These are phyloP conservation scores for Schizophyllum commune DNA, from an alignment of 1,284 basidiomycete genomes.

Conservation along the genomic window DNA sequence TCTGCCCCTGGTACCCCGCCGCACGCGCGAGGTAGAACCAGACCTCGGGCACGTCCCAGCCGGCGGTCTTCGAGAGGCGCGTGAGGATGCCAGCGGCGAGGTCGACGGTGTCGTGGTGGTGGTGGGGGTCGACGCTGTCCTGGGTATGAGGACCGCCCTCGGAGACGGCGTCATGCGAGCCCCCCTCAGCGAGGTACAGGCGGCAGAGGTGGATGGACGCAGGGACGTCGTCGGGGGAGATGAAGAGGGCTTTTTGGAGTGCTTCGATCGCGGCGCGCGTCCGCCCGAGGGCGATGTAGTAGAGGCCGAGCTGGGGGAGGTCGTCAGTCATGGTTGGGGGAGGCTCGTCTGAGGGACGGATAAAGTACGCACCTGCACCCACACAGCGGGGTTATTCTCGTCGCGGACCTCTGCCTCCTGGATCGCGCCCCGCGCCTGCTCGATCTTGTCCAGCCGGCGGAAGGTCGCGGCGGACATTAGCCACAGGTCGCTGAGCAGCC, in stretches of 20 bases:
- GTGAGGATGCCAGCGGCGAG: conserved; percentile 64
- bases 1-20: conserved; percentile 65
- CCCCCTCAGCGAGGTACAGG: conserved; percentile 52
- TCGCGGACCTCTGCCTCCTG: conserved; percentile 93
- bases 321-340: not conserved
- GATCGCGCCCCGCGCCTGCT: conserved; percentile 85
- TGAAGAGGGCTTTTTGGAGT: conserved; percentile 78
- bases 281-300: conserved; percentile 54
- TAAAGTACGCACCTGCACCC: conserved; percentile 74
- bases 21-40: conserved; percentile 87
- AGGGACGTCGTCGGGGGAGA: conserved; percentile 68
- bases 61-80: conserved; percentile 54
- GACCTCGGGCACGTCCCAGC: conserved; percentile 87
- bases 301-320: conserved; percentile 60
- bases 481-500: conserved; percentile 85
- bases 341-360: not conserved
- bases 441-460: conserved; percentile 80
- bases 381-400: conserved; percentile 82
- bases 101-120: conserved; percentile 44
- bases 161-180: conserved; percentile 4
- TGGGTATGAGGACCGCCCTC: too few relatives aligned
- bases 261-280: conserved; percentile 61
- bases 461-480: conserved; percentile 92
- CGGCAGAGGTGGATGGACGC: conserved; percentile 73
- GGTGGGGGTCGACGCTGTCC: conserved; percentile 17